Evolutionary conservation across 2,329 filamentous ascomycete genomes (phyloP).

Genomic region (Ophiocordyceps camponoti-saundersi): DNA sequence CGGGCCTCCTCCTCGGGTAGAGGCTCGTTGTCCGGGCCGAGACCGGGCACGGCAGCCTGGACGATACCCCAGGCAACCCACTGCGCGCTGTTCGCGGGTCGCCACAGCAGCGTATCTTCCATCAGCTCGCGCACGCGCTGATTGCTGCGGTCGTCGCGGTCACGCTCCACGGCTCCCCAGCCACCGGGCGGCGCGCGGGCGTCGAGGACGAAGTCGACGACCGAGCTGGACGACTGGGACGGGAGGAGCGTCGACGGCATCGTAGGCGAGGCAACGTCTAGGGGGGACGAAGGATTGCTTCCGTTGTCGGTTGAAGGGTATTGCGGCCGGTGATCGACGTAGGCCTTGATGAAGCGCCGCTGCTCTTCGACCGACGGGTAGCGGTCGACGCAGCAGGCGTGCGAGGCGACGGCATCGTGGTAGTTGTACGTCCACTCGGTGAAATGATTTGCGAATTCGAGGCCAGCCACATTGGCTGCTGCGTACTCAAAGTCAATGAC

Average conservation of each 20-base stretch:
- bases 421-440: slow-evolving; percentile 98
- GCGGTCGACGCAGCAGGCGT: slow-evolving; percentile 46
- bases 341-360: slow-evolving; percentile 67
- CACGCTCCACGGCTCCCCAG: slow-evolving; percentile 35
- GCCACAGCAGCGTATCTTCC: slow-evolving; percentile 70
- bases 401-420: slow-evolving; percentile 50
- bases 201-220: slow-evolving; percentile 68
- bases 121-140: slow-evolving; percentile 52
- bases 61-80: slow-evolving; percentile 97
- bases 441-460: slow-evolving; percentile 97
- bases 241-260: slow-evolving; percentile 17
- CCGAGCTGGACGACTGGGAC: slow-evolving; percentile 28
- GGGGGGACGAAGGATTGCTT: background rate
- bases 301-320: slow-evolving; percentile 31
- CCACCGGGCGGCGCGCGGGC: slow-evolving; percentile 39
- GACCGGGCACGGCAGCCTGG: slow-evolving; percentile 70
- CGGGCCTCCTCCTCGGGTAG: slow-evolving; percentile 16
- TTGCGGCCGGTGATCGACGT: slow-evolving; percentile 65
- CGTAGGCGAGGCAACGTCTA: slow-evolving; percentile 29
- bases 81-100: slow-evolving; percentile 69
- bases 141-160: slow-evolving; percentile 47
- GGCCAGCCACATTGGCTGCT: slow-evolving; percentile 67
- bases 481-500: slow-evolving; percentile 99
- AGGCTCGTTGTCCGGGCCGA: slow-evolving; percentile 30
- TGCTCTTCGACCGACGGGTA: slow-evolving; percentile 77